Conservation (phyloP, 331 rosid genomes). For the Ulmus americana region DNA sequence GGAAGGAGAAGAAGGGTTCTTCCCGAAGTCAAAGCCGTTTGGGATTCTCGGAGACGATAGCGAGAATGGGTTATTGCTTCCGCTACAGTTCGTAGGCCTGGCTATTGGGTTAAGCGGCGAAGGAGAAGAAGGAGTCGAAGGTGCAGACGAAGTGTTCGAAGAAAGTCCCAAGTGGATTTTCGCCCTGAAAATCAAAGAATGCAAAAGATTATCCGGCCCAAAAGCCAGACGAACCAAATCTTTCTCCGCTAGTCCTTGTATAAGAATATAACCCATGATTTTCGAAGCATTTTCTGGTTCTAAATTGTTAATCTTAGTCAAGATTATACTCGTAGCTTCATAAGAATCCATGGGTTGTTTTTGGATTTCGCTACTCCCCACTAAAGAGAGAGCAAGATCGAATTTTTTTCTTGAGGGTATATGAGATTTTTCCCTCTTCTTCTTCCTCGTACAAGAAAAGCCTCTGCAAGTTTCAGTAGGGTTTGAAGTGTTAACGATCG, state of each 20-base stretch:
- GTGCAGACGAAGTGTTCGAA: conserved; percentile 25
- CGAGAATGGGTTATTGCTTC: conserved; percentile 44
- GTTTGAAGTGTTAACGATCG: conserved; percentile 23
- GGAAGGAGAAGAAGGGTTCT: conserved; percentile 55
- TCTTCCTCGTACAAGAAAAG: neutral
- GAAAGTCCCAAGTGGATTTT: conserved; percentile 40
- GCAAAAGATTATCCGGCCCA: conserved; percentile 40
- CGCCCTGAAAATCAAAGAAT: conserved; percentile 28
- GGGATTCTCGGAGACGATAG: conserved; percentile 52
- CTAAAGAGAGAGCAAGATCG: neutral
- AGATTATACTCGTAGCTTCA: conserved; percentile 41
- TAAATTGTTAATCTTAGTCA: conserved; percentile 38
- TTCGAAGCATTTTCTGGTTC: conserved; percentile 62
- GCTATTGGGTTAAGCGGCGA: conserved; percentile 69
- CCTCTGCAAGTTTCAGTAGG: conserved; percentile 26
- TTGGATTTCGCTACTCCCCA: conserved; percentile 12
- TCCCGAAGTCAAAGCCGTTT: conserved; percentile 51
- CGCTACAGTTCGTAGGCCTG: conserved; percentile 30
- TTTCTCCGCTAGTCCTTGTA: conserved; percentile 37
- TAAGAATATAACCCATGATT: conserved; percentile 51
- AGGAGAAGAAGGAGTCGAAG: conserved; percentile 39
- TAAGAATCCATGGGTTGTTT: conserved; percentile 33
- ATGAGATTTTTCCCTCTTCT: too few species aligned
- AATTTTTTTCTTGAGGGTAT: neutral
- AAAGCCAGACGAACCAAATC: conserved; percentile 42